phyloP scores from a whole-genome alignment of 805 yeast species.

The Diddensiella transvaalensis region DNA sequence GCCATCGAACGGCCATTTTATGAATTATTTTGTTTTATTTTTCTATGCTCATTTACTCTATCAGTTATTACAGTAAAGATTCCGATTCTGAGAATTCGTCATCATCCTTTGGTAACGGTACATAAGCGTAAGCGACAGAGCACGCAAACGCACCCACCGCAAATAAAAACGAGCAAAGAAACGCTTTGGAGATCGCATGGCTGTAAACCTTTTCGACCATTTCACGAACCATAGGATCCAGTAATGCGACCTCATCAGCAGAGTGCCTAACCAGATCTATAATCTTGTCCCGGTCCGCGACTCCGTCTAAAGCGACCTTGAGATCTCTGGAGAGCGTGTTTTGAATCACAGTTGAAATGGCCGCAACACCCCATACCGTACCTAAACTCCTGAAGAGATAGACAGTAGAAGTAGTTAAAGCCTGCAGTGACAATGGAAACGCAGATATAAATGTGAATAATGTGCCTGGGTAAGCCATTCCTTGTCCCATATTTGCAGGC shows the following conservation, averaged over 20 bases:
- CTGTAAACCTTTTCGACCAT: slow-evolving; percentile 6
- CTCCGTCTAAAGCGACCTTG: background rate
- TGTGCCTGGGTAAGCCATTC: slow-evolving; percentile 12
- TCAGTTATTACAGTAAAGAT: background rate
- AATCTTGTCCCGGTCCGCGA: slow-evolving; percentile 3
- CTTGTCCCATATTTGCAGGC: slow-evolving; percentile 15
- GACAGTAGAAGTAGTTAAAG: slow-evolving; percentile 11
- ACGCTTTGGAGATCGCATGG: slow-evolving; percentile 7
- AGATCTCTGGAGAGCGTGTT: slow-evolving; percentile 4
- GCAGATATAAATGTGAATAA: slow-evolving; percentile 13
- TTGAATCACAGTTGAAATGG: slow-evolving; percentile 14
- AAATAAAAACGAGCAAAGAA: slow-evolving; percentile 3
- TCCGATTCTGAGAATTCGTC: slow-evolving; percentile 1
- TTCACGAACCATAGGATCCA: slow-evolving; percentile 3
- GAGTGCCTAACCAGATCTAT: slow-evolving; percentile 10
- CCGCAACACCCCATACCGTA: slow-evolving; percentile 15
- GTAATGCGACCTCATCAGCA: slow-evolving; percentile 3
- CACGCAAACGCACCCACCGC: background rate
- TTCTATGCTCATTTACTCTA: too few species aligned
- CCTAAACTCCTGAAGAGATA: slow-evolving; percentile 15
- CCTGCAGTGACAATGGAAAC: slow-evolving; percentile 12
- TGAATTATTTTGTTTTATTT: too few species aligned
- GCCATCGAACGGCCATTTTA: too few species aligned
- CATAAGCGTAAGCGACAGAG: background rate
- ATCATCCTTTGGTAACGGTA: background rate